Conservation (phyloP, 2,329 filamentous ascomycete genomes). For the Orbilia brochopaga region DNA sequence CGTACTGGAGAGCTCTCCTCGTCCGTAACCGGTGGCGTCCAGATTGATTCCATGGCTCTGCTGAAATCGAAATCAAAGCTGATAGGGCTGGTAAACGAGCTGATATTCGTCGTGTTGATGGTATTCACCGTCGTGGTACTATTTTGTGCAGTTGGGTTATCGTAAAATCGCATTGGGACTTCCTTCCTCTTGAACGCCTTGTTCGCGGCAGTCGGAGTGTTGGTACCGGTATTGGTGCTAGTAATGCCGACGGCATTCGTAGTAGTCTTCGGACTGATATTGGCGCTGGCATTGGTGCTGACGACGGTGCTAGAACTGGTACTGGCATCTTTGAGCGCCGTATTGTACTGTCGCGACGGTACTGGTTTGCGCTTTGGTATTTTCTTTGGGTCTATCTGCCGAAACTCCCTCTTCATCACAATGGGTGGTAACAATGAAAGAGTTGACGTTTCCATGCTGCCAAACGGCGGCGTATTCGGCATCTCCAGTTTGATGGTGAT, state of each 20-base stretch:
- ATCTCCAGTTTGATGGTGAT: slow-evolving; percentile 43
- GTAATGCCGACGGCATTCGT: neutral
- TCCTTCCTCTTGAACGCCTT: slow-evolving; percentile 45
- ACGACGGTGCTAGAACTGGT: too few relatives aligned
- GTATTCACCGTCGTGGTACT: slow-evolving; percentile 28
- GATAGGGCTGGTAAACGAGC: neutral
- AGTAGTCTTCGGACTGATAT: too few relatives aligned
- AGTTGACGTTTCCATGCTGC: slow-evolving; percentile 2
- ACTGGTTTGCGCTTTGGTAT: slow-evolving; percentile 46
- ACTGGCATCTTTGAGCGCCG: neutral
- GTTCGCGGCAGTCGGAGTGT: neutral
- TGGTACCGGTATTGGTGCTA: too few relatives aligned
- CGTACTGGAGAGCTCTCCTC: slow-evolving; percentile 37
- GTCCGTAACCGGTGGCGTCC: slow-evolving; percentile 42
- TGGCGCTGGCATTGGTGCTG: too few relatives aligned
- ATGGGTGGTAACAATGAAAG: slow-evolving; percentile 6
- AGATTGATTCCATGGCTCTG: slow-evolving; percentile 27
- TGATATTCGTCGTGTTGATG: slow-evolving; percentile 6
- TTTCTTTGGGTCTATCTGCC: slow-evolving; percentile 44
- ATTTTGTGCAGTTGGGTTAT: slow-evolving; percentile 10
- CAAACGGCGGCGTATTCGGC: slow-evolving; percentile 22
- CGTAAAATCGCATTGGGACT: slow-evolving; percentile 38
- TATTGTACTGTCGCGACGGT: slow-evolving; percentile 29
- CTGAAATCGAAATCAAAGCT: neutral
- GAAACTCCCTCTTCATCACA: slow-evolving; percentile 15